Evolutionary conservation across 352 stramenopile species (phyloP).

Genomic region (Globisporangium nodosum): DNA sequence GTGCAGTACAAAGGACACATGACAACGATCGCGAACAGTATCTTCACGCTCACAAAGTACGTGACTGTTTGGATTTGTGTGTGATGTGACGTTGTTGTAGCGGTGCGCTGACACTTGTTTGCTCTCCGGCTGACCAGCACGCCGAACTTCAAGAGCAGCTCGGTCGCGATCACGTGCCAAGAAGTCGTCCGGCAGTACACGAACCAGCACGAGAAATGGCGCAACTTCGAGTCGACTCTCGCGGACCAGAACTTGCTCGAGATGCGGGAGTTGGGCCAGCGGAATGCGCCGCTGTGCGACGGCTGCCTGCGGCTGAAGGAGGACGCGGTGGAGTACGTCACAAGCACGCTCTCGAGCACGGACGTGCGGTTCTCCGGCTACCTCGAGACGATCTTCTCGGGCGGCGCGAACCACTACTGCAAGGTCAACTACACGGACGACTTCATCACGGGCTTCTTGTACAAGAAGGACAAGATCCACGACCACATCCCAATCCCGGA

Average conservation of each 20-base stretch:
- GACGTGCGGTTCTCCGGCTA: constrained; percentile 71
- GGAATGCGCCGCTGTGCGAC: constrained; percentile 73
- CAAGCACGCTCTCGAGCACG: constrained; percentile 44
- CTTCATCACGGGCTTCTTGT: constrained; percentile 84
- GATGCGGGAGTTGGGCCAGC: constrained; percentile 77
- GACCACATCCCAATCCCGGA: constrained; percentile 86
- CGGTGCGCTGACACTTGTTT: background rate
- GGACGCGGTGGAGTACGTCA: constrained; percentile 73
- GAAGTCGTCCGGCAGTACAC: constrained; percentile 79
- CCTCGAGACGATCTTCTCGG: constrained; percentile 82
- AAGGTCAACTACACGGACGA: constrained; percentile 83
- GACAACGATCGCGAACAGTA: constrained; percentile 86
- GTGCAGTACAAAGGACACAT: constrained; percentile 87
- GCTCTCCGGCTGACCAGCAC: constrained; percentile 27
- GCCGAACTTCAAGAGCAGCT: constrained; percentile 55
- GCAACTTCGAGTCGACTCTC: constrained; percentile 67
- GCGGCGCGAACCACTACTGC: constrained; percentile 71
- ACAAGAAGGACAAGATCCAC: constrained; percentile 90
- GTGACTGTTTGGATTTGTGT: background rate
- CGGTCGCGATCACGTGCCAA: constrained; percentile 57
- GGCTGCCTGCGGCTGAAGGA: constrained; percentile 81
- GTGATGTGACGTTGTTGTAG: background rate
- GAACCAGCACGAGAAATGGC: constrained; percentile 57
- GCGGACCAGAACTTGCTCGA: constrained; percentile 77
- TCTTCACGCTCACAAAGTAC: constrained; percentile 85